Percentiles rank a stretch among this genome's conserved stretches.
Conservation (phyloP, 148 eudicot species). For the Camellia lanceoleosa region DNA sequence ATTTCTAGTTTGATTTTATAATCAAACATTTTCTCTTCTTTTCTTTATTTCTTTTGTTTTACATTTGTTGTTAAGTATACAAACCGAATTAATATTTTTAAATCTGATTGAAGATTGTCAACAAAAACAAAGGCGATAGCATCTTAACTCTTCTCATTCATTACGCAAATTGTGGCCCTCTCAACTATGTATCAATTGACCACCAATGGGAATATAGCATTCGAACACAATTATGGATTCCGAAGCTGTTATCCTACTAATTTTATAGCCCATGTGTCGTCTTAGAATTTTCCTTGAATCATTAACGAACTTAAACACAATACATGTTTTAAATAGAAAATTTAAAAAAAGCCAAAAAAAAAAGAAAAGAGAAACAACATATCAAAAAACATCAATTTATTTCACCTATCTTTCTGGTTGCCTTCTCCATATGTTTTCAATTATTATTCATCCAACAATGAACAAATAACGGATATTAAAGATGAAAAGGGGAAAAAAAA, state of each 20-base stretch:
- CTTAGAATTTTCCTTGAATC: background rate
- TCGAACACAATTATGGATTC: background rate
- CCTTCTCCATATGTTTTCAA: background rate
- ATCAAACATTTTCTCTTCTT: no score
- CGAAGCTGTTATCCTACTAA: background rate
- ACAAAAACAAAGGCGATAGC: constrained; percentile 6
- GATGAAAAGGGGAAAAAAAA: background rate
- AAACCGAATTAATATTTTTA: no score
- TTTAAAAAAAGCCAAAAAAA: no score
- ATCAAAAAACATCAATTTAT: background rate
- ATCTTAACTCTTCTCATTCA: background rate
- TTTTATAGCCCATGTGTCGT: background rate
- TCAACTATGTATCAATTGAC: background rate
- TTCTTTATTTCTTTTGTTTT: no score
- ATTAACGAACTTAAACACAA: background rate
- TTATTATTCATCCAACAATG: background rate
- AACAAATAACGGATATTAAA: background rate
- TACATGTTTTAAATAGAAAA: no score
- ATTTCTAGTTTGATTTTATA: no score
- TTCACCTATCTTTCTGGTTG: background rate
- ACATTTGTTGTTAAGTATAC: no score
- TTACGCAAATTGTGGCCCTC: background rate
- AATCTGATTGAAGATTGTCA: no score
- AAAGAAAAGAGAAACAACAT: background rate
- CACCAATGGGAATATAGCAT: background rate